Evolutionary conservation across 2,329 filamentous ascomycete species (phyloP).

Genomic region (Hymenoscyphus fructigenus): DNA sequence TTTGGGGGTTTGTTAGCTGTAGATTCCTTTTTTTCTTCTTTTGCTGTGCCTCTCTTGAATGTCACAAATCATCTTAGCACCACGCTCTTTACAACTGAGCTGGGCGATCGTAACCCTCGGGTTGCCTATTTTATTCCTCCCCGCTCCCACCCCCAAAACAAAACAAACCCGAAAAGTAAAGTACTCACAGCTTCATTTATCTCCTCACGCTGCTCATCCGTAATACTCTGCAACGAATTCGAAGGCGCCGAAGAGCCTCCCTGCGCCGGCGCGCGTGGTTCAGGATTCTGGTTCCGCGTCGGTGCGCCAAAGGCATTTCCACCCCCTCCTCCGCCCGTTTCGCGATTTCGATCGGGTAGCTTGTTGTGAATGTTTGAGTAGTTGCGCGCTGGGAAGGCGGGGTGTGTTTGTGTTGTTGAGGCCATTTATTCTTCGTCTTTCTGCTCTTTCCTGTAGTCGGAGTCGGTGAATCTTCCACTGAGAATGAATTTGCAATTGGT

Average conservation of each 20-base stretch:
- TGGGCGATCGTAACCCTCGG: not conserved
- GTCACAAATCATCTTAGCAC: too few species aligned
- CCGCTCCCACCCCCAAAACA: not conserved
- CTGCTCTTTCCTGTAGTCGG: not conserved
- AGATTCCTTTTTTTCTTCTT: not conserved
- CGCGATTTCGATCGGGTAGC: slow-evolving; percentile 43
- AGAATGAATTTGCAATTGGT: not conserved
- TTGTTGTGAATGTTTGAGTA: slow-evolving; percentile 45
- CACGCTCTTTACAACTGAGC: not conserved
- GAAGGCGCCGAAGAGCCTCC: slow-evolving; percentile 15
- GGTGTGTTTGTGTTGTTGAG: slow-evolving; percentile 39
- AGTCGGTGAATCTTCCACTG: not conserved
- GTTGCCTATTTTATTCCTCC: not conserved
- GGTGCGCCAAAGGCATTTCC: not conserved
- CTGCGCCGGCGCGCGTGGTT: slow-evolving; percentile 9
- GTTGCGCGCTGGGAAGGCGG: slow-evolving; percentile 49
- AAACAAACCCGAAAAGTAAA: not conserved
- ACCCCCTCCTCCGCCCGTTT: not conserved
- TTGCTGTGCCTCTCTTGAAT: not conserved
- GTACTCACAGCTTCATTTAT: slow-evolving; percentile 84
- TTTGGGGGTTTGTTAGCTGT: slow-evolving; percentile 4
- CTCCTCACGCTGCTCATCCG: slow-evolving; percentile 88
- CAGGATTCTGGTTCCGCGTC: not conserved
- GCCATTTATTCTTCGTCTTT: not conserved
- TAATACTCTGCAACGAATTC: slow-evolving; percentile 48